Evolutionary conservation across 2,329 filamentous ascomycete genomes (phyloP).

Genomic region (Sporothrix schenckii): DNA sequence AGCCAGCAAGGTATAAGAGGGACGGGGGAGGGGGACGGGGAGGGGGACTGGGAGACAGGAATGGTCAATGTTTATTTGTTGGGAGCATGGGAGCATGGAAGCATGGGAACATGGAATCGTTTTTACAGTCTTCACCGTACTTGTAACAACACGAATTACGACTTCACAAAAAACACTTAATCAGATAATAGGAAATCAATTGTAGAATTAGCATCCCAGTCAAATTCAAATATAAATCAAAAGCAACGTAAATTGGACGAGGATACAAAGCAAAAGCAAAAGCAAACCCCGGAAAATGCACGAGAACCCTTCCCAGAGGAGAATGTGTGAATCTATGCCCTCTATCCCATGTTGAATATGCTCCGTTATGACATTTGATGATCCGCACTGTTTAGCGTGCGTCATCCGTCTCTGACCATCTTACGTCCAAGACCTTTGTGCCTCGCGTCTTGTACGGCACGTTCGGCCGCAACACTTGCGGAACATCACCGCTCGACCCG

Average conservation of each 20-base stretch:
- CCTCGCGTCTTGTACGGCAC: neutral
- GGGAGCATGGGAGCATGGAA: neutral
- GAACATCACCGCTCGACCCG: neutral
- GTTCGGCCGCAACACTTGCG: neutral
- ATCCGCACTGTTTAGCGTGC: neutral
- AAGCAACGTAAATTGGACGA: neutral
- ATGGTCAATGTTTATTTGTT: neutral
- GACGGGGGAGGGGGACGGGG: no score
- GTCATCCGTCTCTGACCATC: neutral
- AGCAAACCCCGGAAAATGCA: slow-evolving; percentile 16
- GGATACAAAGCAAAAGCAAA: neutral
- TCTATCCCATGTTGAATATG: slow-evolving; percentile 27
- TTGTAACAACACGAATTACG: slow-evolving; percentile 11
- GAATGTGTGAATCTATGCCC: neutral
- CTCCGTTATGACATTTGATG: slow-evolving; percentile 8
- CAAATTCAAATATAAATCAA: neutral
- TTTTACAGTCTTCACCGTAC: neutral
- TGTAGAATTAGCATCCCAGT: slow-evolving; percentile 11
- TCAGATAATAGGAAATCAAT: slow-evolving; percentile 5
- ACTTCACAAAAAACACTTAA: neutral
- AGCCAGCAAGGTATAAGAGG: slow-evolving; percentile 66
- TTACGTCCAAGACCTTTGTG: neutral
- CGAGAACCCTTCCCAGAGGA: slow-evolving; percentile 27
- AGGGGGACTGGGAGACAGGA: neutral
- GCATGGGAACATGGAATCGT: neutral